Conservation (phyloP, 495 filamentous ascomycete genomes). For the Xanthoparmelia taractica region DNA sequence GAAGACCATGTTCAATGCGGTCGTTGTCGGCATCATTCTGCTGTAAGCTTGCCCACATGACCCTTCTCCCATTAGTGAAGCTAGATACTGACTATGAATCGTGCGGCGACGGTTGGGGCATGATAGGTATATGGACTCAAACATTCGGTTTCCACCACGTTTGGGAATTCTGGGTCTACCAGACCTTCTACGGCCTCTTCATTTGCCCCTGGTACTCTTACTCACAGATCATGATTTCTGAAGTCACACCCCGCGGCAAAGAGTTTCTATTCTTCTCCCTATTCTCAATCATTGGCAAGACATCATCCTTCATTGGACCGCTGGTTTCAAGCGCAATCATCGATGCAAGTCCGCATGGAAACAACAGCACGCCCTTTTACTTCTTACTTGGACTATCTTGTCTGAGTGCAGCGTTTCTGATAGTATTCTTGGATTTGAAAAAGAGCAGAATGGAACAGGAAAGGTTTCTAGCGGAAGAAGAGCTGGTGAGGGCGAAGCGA, state of each 20-base stretch:
- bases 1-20: conserved; percentile 56
- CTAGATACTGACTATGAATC: not conserved
- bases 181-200: conserved; percentile 56
- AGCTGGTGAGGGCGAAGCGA: conserved; percentile 23
- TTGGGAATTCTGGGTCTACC: conserved; percentile 59
- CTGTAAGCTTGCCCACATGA: conserved; percentile 26
- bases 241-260: conserved; percentile 56
- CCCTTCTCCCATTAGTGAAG: not conserved
- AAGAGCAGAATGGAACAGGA: conserved; percentile 54
- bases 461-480: conserved; percentile 41
- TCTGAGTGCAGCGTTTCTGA: conserved; percentile 45
- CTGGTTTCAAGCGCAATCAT: conserved; percentile 60
- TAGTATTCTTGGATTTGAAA: conserved; percentile 48
- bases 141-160: conserved; percentile 54
- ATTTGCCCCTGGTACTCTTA: conserved; percentile 65
- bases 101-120: conserved; percentile 49
- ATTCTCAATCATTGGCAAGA: conserved; percentile 60
- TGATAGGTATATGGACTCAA: conserved; percentile 59
- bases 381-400: conserved; percentile 53
- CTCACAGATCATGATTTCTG: conserved; percentile 59
- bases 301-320: conserved; percentile 55
- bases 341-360: conserved; percentile 46
- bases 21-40: conserved; percentile 49
- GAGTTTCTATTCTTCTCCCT: conserved; percentile 62
- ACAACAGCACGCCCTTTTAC: conserved; percentile 54